These are phyloP conservation scores for Botrytis paeoniae DNA, from an alignment of 2,329 filamentous ascomycete species.

Conservation along the genomic window DNA sequence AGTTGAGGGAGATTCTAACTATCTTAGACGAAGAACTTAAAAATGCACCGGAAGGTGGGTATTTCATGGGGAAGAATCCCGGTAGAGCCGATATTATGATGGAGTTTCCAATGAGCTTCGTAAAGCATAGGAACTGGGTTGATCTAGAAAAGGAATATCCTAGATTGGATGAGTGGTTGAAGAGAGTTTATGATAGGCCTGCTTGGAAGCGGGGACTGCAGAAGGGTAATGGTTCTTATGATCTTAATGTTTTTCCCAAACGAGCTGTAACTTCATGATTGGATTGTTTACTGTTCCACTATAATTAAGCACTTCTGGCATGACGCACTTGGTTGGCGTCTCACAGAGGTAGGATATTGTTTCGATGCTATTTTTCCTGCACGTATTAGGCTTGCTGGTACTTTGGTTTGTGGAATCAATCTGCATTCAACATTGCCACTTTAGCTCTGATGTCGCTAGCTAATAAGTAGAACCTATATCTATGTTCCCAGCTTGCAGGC, in stretches of 20 bases:
- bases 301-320: background rate
- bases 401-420: background rate
- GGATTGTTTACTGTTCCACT: background rate
- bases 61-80: constrained; percentile 33
- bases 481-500: background rate
- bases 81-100: constrained; percentile 39
- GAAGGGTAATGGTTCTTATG: constrained; percentile 36
- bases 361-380: background rate
- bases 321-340: background rate
- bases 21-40: constrained; percentile 29
- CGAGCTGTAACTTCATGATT: background rate
- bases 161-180: constrained; percentile 35
- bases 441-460: background rate
- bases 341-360: background rate
- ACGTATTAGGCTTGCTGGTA: background rate
- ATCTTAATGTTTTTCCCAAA: constrained; percentile 29
- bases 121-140: constrained; percentile 34
- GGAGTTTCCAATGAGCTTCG: constrained; percentile 35
- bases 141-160: constrained; percentile 37
- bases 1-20: constrained; percentile 22
- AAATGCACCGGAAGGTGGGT: constrained; percentile 26
- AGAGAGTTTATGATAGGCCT: constrained; percentile 32
- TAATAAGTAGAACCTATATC: background rate
- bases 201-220: constrained; percentile 34
- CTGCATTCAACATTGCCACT: background rate